Evolutionary conservation across 345 rosid species (phyloP).

Genomic region (Lumnitzera racemosa): DNA sequence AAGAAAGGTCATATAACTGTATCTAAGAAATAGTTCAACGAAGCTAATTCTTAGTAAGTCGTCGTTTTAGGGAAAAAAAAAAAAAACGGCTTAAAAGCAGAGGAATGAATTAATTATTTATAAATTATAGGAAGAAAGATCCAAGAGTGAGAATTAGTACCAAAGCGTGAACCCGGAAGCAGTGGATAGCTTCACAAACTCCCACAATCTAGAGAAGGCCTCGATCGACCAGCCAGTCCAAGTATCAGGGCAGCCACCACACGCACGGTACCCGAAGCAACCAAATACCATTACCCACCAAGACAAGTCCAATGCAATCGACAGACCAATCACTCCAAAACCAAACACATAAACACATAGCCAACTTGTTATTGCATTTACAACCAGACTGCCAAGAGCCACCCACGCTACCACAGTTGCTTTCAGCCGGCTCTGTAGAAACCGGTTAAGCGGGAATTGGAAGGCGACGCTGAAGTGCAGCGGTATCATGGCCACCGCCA

Average conservation of each 20-base stretch:
- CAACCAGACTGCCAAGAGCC: constrained; percentile 12
- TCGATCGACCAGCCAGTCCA: constrained; percentile 30
- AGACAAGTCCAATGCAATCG: constrained; percentile 24
- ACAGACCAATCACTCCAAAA: constrained; percentile 25
- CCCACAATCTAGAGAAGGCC: constrained; percentile 29
- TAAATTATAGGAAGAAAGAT: too few species aligned
- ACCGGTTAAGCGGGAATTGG: constrained; percentile 27
- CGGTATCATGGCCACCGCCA: constrained; percentile 34
- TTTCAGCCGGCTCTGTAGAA: constrained; percentile 35
- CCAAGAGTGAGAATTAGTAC: constrained; percentile 2
- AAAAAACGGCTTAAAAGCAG: too few species aligned
- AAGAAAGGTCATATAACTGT: too few species aligned
- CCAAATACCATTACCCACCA: constrained; percentile 33
- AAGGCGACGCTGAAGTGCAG: constrained; percentile 43
- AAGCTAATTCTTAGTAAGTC: too few species aligned
- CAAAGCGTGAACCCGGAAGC: constrained; percentile 42
- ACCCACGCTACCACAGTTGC: constrained; percentile 32
- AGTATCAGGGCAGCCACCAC: constrained; percentile 24
- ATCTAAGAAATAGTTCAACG: too few species aligned
- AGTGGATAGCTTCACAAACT: constrained; percentile 27
- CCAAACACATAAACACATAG: constrained; percentile 15
- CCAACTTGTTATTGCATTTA: constrained; percentile 24
- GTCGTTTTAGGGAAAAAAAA: too few species aligned
- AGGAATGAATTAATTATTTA: too few species aligned
- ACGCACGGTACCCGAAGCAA: constrained; percentile 5